A percentile compares a stretch with the other conserved stretches of the same genome.
Conservation (phyloP, 257 asterid species). For the Solanum ossicruentum region DNA sequence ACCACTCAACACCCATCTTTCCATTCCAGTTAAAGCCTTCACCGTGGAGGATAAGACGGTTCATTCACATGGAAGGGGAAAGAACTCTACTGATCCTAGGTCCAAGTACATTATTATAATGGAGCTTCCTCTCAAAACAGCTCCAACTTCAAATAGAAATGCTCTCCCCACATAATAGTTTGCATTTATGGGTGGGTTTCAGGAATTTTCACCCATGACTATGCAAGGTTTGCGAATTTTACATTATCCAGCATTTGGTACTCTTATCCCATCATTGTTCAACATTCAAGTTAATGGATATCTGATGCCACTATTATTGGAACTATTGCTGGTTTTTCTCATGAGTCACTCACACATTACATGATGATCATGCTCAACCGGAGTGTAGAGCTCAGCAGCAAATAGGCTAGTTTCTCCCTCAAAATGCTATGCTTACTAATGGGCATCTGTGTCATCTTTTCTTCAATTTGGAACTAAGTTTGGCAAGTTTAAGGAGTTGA, state of each 20-base stretch:
- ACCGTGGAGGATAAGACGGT: slow-evolving; percentile 50
- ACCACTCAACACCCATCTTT: slow-evolving; percentile 23
- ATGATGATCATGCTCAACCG: slow-evolving; percentile 39
- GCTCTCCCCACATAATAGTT: slow-evolving; percentile 17
- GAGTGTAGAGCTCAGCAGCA: slow-evolving; percentile 47
- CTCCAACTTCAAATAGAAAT: slow-evolving; percentile 30
- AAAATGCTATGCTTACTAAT: slow-evolving; percentile 45
- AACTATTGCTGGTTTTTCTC: slow-evolving; percentile 45
- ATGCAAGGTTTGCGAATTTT: slow-evolving; percentile 33
- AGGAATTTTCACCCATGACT: slow-evolving; percentile 16
- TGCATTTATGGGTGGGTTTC: slow-evolving; percentile 15
- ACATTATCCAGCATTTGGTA: slow-evolving; percentile 34
- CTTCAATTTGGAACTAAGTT: slow-evolving; percentile 41
- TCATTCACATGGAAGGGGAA: slow-evolving; percentile 57
- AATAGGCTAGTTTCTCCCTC: slow-evolving; percentile 53
- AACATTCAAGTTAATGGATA: slow-evolving; percentile 35
- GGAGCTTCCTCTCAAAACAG: slow-evolving; percentile 40
- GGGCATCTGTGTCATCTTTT: slow-evolving; percentile 45
- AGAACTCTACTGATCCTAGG: slow-evolving; percentile 54
- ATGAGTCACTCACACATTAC: slow-evolving; percentile 39
- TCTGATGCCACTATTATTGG: slow-evolving; percentile 41
- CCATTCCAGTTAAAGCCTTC: slow-evolving; percentile 47
- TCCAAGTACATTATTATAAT: slow-evolving; percentile 40
- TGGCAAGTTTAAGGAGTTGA: background rate
- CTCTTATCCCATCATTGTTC: slow-evolving; percentile 22